Evolutionary conservation across 495 filamentous ascomycete species (phyloP), one percentile per base, ranked within the genome.

Genomic region (Xeromyces bisporus): DNA sequence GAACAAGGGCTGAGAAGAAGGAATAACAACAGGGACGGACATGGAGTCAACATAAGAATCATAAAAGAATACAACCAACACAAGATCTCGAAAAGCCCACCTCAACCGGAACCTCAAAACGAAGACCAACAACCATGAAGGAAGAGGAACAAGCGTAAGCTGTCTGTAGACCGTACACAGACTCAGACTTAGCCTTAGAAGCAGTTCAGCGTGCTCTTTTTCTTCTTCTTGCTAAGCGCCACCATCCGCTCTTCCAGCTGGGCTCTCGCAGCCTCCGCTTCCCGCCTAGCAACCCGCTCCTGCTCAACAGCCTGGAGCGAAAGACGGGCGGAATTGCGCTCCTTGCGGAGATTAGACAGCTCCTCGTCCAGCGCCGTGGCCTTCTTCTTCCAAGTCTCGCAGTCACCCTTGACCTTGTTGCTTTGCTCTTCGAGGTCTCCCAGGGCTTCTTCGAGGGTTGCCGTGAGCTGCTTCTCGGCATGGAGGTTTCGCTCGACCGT

Each of bases 401-500:
- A 72, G 47, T 97, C 89, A 10, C 55, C 48, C 63, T 86, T 91
- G 55, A 78, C 69, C 58, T 81, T 81, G 54, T 78, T 85, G 47
- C 73, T 78, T 40, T 87, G 80, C 29, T 68, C 60, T 54, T 97
- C 89, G 11, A 96, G 75, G 44, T 96, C 91, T 5, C 81, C 83
- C 24, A 97, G 67, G 15, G 89, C 91, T 56, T 96, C 87, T 48
- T 97, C 89, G 18, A 97, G 66, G 18, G 85, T 93, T 12, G 78
- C 71, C 3, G 87, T 96, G 15, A 97, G 74, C 47, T 96, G 87
- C 51, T 92, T 93, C 62, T 97, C 89, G 15, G 91, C 86, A 37
- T 77, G 78, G 18, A 97, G 70, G 48, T 96, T 85, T 62, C 93
- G 93, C 62, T 96, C 89, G 39, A 97, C 93, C 15, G 85, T 87